phyloP scores from a whole-genome alignment of 1,284 basidiomycete species.

The Cryptococcus deneoformans region DNA sequence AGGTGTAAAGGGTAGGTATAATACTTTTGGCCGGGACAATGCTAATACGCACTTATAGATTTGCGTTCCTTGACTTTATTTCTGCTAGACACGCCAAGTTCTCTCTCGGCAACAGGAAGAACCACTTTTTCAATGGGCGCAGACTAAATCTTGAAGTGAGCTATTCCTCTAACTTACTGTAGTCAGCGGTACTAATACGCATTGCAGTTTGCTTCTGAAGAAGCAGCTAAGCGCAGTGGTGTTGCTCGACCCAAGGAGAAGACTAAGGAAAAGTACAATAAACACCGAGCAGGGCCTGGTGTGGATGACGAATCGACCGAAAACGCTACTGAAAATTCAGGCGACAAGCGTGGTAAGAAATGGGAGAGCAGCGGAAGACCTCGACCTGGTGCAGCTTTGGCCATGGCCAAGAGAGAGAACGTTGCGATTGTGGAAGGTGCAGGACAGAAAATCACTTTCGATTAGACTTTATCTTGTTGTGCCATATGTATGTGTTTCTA shows the following conservation, averaged over 20 bases:
- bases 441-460: constrained; percentile 82
- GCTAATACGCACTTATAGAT: constrained; percentile 55
- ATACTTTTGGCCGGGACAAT: background rate
- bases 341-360: constrained; percentile 44
- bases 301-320: constrained; percentile 16
- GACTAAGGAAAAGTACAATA: constrained; percentile 6
- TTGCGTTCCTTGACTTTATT: constrained; percentile 92
- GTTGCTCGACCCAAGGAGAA: constrained; percentile 6
- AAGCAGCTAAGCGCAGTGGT: constrained; percentile 34
- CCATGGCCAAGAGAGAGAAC: constrained; percentile 79
- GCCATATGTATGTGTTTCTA: too few relatives aligned
- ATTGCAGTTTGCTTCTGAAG: constrained; percentile 44
- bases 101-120: constrained; percentile 77
- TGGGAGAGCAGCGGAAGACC: constrained; percentile 55
- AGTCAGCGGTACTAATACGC: background rate
- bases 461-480: constrained; percentile 20
- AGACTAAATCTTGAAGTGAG: constrained; percentile 73
- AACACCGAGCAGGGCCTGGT: constrained; percentile 1
- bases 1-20: constrained; percentile 83
- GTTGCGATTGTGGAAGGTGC: constrained; percentile 69
- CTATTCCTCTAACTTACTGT: constrained; percentile 40
- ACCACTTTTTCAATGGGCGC: constrained; percentile 78
- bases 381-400: constrained; percentile 86
- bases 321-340: background rate
- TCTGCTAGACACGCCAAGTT: constrained; percentile 73